These are phyloP conservation scores for Saccharomyces pastorianus DNA, from an alignment of 1,139 yeast species.

Conservation along the genomic window DNA sequence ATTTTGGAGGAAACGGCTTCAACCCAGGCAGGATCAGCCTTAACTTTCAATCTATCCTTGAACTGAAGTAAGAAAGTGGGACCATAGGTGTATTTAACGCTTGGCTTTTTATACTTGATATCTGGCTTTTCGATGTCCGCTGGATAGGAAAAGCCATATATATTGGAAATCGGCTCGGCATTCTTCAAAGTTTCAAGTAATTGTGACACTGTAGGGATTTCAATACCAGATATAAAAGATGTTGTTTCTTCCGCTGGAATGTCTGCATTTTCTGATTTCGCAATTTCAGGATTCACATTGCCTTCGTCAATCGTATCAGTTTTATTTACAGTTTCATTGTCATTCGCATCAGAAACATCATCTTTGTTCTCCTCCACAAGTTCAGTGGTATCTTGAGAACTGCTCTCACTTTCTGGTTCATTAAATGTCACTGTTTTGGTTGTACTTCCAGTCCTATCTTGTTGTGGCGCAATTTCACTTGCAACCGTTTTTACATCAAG, in stretches of 20 bases:
- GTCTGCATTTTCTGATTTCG: neutral
- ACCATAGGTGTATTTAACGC: slow-evolving; percentile 14
- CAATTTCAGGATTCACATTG: neutral
- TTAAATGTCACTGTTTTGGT: slow-evolving; percentile 6
- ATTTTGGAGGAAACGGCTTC: too few relatives aligned
- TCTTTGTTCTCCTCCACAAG: neutral
- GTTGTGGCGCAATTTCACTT: neutral
- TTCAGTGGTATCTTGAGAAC: neutral
- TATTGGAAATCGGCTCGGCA: slow-evolving; percentile 52
- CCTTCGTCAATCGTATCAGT: neutral
- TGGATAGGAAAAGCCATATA: slow-evolving; percentile 51
- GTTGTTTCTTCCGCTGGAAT: neutral
- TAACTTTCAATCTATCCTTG: too few relatives aligned
- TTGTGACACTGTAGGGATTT: slow-evolving; percentile 40
- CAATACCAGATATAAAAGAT: slow-evolving; percentile 1
- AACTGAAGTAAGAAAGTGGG: too few relatives aligned
- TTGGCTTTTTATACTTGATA: slow-evolving; percentile 38
- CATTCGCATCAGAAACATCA: neutral
- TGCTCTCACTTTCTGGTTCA: slow-evolving; percentile 2
- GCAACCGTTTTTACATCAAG: slow-evolving; percentile 2
- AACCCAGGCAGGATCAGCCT: too few relatives aligned
- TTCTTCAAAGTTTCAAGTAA: slow-evolving; percentile 44
- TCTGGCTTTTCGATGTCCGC: slow-evolving; percentile 49
- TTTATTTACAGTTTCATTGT: neutral
- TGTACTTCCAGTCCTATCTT: slow-evolving; percentile 7